Evolutionary conservation across 2,329 filamentous ascomycete species (phyloP).

Genomic region (Ophiocordyceps camponoti-floridani): DNA sequence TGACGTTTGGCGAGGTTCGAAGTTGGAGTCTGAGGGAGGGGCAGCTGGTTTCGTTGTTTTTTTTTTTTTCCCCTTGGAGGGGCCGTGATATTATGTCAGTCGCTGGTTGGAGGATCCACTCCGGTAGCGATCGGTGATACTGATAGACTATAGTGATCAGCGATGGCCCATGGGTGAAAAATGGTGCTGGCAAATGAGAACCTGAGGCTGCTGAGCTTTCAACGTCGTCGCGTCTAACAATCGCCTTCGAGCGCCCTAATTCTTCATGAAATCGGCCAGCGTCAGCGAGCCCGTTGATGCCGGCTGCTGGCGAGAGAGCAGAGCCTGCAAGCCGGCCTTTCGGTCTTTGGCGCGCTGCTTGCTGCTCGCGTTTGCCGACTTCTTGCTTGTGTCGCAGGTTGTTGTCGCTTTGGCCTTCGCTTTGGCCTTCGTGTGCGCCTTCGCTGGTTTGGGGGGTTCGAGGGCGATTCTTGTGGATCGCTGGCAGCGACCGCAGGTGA

Average conservation of each 20-base stretch:
- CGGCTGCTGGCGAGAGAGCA: constrained; percentile 35
- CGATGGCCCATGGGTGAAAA: too few species aligned
- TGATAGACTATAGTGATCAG: background rate
- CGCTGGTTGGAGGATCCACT: background rate
- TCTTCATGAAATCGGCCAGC: constrained; percentile 36
- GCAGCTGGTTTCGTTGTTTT: constrained; percentile 1
- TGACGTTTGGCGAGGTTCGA: background rate
- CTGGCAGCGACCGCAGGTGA: constrained; percentile 27
- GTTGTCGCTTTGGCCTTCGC: constrained; percentile 1
- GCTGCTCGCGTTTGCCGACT: constrained; percentile 35
- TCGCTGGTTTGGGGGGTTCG: constrained; percentile 13
- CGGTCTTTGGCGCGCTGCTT: constrained; percentile 48
- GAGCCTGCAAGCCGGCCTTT: constrained; percentile 47
- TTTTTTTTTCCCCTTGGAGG: too few species aligned
- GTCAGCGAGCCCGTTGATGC: constrained; percentile 25
- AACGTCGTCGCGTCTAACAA: too few species aligned
- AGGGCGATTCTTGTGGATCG: constrained; percentile 23
- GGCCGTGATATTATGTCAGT: background rate
- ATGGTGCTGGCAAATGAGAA: too few species aligned
- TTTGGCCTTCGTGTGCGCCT: constrained; percentile 3
- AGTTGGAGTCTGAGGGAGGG: constrained; percentile 6
- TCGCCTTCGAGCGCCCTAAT: too few species aligned
- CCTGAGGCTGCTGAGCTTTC: too few species aligned
- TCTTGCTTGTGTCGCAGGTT: constrained; percentile 5
- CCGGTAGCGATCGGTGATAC: background rate